These are phyloP conservation scores for Amanita phalloides DNA, from an alignment of 768 basidiomycete genomes.

Conservation along the genomic window DNA sequence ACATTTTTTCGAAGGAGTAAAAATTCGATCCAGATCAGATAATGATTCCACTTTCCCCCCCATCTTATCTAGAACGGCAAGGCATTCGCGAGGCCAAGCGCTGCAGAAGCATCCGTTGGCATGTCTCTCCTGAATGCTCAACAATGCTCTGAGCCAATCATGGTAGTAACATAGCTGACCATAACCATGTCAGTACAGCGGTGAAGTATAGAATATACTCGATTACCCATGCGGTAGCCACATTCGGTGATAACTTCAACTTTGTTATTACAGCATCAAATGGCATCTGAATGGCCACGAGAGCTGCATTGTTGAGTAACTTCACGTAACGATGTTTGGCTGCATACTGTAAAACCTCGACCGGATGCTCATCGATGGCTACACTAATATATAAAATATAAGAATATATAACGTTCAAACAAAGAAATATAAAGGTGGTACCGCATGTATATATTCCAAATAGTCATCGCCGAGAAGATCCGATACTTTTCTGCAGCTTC, in stretches of 20 bases:
- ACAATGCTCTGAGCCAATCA: neutral
- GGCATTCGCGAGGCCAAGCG: neutral
- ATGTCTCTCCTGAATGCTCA: neutral
- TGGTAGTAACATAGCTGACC: neutral
- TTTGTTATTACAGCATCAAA: neutral
- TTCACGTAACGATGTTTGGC: slow-evolving; percentile 1
- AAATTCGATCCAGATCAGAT: neutral
- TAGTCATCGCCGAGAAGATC: slow-evolving; percentile 15
- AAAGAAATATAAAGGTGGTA: neutral
- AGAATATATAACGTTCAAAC: neutral
- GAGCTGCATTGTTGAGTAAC: slow-evolving; percentile 1
- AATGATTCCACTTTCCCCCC: neutral
- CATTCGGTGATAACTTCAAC: neutral
- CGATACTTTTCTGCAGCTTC: slow-evolving; percentile 17
- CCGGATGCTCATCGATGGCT: neutral
- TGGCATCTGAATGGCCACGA: neutral
- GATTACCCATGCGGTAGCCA: neutral
- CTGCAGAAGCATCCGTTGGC: neutral
- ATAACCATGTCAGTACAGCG: neutral
- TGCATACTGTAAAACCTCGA: slow-evolving; percentile 5
- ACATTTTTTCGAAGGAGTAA: no score
- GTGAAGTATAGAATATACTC: neutral
- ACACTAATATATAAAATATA: neutral
- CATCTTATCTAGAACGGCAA: neutral
- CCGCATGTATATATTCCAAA: slow-evolving; percentile 11